Evolutionary conservation across 768 basidiomycete species (phyloP).

Genomic region (Lactarius deliciosus): DNA sequence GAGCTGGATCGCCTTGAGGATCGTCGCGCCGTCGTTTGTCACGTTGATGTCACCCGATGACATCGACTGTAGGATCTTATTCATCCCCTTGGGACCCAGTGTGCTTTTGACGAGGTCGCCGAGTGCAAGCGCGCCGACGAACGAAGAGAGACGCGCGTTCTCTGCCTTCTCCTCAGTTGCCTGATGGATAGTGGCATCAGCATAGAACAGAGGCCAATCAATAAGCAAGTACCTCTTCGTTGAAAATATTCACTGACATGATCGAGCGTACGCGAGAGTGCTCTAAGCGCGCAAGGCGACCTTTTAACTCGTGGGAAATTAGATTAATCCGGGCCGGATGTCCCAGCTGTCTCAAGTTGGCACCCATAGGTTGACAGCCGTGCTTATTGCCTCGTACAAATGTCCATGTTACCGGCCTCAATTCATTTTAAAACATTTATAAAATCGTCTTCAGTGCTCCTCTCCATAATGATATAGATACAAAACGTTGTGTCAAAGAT

Average conservation of each 20-base stretch:
- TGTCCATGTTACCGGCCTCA: too few relatives aligned
- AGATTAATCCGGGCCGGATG: not conserved
- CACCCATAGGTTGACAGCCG: too few relatives aligned
- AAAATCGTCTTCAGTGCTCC: not conserved
- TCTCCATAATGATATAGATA: not conserved
- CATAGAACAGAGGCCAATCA: not conserved
- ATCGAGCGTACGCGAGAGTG: conserved; percentile 10
- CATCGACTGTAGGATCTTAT: conserved; percentile 95
- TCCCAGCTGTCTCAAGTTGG: too few relatives aligned
- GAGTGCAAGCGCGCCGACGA: conserved; percentile 94
- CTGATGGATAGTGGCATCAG: conserved; percentile 38
- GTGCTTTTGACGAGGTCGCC: conserved; percentile 99
- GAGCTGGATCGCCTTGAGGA: conserved; percentile 94
- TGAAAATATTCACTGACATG: conserved; percentile 74
- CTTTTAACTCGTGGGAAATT: not conserved
- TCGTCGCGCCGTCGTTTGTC: conserved; percentile 98
- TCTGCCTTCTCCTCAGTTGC: conserved; percentile 95
- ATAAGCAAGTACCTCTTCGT: conserved; percentile 49
- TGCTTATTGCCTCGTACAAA: too few relatives aligned
- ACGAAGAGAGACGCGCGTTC: conserved; percentile 96
- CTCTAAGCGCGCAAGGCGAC: not conserved
- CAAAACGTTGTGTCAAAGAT: not conserved
- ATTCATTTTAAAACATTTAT: not conserved
- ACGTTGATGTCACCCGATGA: conserved; percentile 93
- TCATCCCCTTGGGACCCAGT: conserved; percentile 99